These are phyloP conservation scores for Aquanectria penicillioides DNA, from an alignment of 2,329 filamentous ascomycete species.

Conservation along the genomic window DNA sequence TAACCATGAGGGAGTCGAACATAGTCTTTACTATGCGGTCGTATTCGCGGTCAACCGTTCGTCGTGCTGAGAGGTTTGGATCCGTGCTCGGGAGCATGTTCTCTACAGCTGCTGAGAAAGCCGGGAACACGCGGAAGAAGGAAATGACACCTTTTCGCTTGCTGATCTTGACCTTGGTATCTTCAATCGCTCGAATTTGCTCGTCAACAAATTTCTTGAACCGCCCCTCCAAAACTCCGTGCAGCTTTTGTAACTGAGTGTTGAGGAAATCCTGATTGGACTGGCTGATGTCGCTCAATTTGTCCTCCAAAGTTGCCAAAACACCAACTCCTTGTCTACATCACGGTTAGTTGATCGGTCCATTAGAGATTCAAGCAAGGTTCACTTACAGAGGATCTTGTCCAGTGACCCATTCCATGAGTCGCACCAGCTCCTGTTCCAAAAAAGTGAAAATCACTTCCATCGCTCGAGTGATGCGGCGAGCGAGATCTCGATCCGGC, in stretches of 20 bases:
- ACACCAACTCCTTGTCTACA: conserved; percentile 88
- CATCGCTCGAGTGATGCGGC: conserved; percentile 86
- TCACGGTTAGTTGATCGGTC: conserved; percentile 26
- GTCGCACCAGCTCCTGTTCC: conserved; percentile 77
- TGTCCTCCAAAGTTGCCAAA: conserved; percentile 81
- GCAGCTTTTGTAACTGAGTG: conserved; percentile 80
- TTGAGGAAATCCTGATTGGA: conserved; percentile 94
- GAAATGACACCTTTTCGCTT: conserved; percentile 97
- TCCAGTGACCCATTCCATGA: conserved; percentile 85
- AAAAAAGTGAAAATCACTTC: conserved; percentile 88
- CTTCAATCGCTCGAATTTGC: conserved; percentile 94
- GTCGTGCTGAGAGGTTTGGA: conserved; percentile 70
- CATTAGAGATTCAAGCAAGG: neutral
- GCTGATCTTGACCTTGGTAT: conserved; percentile 98
- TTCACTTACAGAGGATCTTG: conserved; percentile 81
- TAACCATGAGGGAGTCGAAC: conserved; percentile 97
- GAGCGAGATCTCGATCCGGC: conserved; percentile 86
- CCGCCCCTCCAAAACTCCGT: conserved; percentile 75
- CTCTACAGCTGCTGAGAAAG: conserved; percentile 84
- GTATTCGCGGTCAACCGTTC: conserved; percentile 87
- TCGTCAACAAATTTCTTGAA: conserved; percentile 94
- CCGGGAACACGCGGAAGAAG: conserved; percentile 93
- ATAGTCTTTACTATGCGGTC: conserved; percentile 90
- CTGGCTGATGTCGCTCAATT: conserved; percentile 81
- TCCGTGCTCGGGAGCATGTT: conserved; percentile 77